Evolutionary conservation across 2,329 filamentous ascomycete species (phyloP).

Genomic region (Thielaviopsis musarum): DNA sequence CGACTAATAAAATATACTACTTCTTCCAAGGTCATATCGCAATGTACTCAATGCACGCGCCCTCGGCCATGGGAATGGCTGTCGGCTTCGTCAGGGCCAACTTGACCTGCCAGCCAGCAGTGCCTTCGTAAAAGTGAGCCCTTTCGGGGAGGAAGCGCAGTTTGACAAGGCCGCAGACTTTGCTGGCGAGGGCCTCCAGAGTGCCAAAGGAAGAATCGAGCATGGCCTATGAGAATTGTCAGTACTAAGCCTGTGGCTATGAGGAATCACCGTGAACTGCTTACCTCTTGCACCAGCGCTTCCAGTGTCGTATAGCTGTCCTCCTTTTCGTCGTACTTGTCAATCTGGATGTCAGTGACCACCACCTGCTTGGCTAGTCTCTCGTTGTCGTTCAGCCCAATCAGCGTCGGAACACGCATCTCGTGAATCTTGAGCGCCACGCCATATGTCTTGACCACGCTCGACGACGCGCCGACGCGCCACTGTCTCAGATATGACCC

Average conservation of each 20-base stretch:
- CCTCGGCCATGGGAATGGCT: conserved; percentile 56
- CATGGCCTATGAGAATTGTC: conserved; percentile 27
- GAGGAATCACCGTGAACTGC: not conserved
- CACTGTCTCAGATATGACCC: not conserved
- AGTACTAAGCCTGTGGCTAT: not conserved
- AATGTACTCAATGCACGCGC: conserved; percentile 42
- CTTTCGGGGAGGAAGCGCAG: conserved; percentile 20
- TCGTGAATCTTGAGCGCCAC: conserved; percentile 33
- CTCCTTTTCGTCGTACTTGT: conserved; percentile 26
- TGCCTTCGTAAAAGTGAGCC: conserved; percentile 8
- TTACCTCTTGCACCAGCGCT: conserved; percentile 34
- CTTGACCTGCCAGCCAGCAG: conserved; percentile 32
- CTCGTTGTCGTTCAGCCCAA: conserved; percentile 61
- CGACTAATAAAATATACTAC: not conserved
- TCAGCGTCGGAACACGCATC: conserved; percentile 46
- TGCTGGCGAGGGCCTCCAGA: conserved; percentile 40
- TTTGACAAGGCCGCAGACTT: conserved; percentile 30
- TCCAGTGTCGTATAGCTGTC: conserved; percentile 43
- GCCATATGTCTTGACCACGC: conserved; percentile 16
- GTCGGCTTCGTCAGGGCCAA: conserved; percentile 55
- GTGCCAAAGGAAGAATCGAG: conserved; percentile 43
- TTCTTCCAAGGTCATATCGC: not conserved
- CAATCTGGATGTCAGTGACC: conserved; percentile 44
- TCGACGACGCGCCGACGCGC: conserved; percentile 11
- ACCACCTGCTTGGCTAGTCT: conserved; percentile 49